These are phyloP conservation scores for Suillus paluster DNA, from an alignment of 768 basidiomycete species.

Conservation along the genomic window DNA sequence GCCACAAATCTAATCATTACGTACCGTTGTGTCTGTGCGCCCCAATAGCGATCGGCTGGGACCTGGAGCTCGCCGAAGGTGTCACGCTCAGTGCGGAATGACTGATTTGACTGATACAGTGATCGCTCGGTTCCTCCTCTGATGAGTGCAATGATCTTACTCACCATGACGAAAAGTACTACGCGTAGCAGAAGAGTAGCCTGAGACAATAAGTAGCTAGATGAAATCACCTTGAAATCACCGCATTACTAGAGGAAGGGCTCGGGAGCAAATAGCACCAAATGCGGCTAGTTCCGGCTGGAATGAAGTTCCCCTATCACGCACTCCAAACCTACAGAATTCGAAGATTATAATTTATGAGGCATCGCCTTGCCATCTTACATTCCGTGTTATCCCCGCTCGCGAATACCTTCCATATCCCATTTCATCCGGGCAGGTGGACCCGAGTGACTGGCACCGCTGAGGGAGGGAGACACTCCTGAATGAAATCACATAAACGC, in stretches of 20 bases:
- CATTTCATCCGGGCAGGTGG: too few species aligned
- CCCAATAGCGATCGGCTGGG: slow-evolving; percentile 90
- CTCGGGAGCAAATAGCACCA: too few species aligned
- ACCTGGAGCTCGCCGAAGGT: slow-evolving; percentile 97
- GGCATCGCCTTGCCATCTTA: too few species aligned
- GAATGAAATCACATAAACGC: too few species aligned
- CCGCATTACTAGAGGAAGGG: too few species aligned
- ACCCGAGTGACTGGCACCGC: too few species aligned
- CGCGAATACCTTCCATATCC: neutral
- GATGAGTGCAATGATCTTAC: neutral
- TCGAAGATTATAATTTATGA: too few species aligned
- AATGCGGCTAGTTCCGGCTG: too few species aligned
- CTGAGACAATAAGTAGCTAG: too few species aligned
- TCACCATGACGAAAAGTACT: slow-evolving; percentile 37
- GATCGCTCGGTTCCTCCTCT: neutral
- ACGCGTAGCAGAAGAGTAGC: neutral
- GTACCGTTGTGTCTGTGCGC: slow-evolving; percentile 95
- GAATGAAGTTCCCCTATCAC: neutral
- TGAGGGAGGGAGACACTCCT: too few species aligned
- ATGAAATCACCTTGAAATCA: too few species aligned
- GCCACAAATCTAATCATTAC: slow-evolving; percentile 13
- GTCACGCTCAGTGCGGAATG: slow-evolving; percentile 83
- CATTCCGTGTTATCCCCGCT: slow-evolving; percentile 1
- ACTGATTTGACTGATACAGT: slow-evolving; percentile 45
- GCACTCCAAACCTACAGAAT: too few species aligned